phyloP scores from a whole-genome alignment of 106 monocot genomes.

The Allium sativum region DNA sequence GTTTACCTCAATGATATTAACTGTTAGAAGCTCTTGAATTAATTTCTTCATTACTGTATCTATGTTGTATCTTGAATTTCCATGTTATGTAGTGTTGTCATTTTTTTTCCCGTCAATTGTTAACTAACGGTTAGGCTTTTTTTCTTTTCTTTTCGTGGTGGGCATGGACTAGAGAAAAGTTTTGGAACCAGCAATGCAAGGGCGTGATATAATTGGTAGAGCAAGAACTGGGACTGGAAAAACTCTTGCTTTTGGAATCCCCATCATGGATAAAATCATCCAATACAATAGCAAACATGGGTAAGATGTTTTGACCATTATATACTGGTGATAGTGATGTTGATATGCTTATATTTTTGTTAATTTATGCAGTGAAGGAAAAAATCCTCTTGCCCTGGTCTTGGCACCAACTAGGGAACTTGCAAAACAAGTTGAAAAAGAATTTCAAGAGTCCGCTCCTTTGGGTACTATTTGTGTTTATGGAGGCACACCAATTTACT shows the following conservation, averaged over 20 bases:
- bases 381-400: conserved; percentile 74
- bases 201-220: conserved; percentile 90
- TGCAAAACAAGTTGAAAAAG: conserved; percentile 93
- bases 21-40: too few species aligned
- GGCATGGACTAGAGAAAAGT: conserved; percentile 52
- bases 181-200: conserved; percentile 98
- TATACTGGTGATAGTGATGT: neutral
- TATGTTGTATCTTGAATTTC: too few species aligned
- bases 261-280: conserved; percentile 87
- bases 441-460: conserved; percentile 69
- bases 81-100: too few species aligned
- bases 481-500: conserved; percentile 73
- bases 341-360: neutral
- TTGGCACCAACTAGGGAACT: conserved; percentile 95
- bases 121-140: too few species aligned
- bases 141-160: too few species aligned
- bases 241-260: conserved; percentile 98
- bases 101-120: too few species aligned
- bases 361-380: conserved; percentile 44
- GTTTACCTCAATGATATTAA: too few species aligned
- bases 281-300: conserved; percentile 59
- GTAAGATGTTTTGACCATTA: conserved; percentile 24
- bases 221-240: conserved; percentile 97
- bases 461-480: conserved; percentile 85
- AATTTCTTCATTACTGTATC: too few species aligned